Evolutionary conservation across 495 filamentous ascomycete species (phyloP).

Genomic region (Durotheca rogersii): DNA sequence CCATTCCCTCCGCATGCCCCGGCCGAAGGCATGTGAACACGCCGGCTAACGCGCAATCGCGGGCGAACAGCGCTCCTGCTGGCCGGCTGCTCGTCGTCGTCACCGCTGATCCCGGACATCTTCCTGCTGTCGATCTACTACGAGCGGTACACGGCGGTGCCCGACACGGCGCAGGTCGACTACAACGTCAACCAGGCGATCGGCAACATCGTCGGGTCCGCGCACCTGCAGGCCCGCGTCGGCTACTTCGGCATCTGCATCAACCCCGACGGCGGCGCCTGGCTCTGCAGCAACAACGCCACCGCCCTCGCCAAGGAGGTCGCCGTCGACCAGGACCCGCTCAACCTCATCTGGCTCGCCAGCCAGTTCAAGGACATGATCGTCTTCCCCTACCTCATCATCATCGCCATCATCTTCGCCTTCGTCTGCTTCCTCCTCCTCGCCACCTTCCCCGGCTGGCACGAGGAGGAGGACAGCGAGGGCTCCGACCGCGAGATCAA

Average conservation of each 20-base stretch:
- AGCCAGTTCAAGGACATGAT: constrained; percentile 79
- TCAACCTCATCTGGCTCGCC: constrained; percentile 79
- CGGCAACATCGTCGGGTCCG: constrained; percentile 67
- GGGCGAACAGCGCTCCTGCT: constrained; percentile 77
- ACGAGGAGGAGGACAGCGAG: constrained; percentile 65
- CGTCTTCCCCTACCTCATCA: constrained; percentile 77
- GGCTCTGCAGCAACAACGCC: constrained; percentile 76
- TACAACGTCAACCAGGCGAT: constrained; percentile 78
- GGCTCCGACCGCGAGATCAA: constrained; percentile 72
- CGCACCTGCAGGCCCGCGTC: constrained; percentile 67
- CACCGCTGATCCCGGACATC: constrained; percentile 72
- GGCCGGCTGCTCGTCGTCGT: constrained; percentile 76
- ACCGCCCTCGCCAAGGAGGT: constrained; percentile 70
- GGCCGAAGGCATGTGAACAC: background rate
- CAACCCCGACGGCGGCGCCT: constrained; percentile 67
- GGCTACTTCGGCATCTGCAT: constrained; percentile 67
- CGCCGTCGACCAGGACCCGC: constrained; percentile 68
- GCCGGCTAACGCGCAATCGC: too few relatives aligned
- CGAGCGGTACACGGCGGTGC: constrained; percentile 62
- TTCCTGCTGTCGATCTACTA: constrained; percentile 80
- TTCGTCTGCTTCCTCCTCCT: constrained; percentile 74
- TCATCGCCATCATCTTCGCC: constrained; percentile 80
- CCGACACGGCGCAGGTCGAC: constrained; percentile 76
- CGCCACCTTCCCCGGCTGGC: constrained; percentile 80
- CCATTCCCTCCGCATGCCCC: background rate